Evolutionary conservation across 805 yeast genomes (phyloP).

Genomic region (Metschnikowia amazonensis): DNA sequence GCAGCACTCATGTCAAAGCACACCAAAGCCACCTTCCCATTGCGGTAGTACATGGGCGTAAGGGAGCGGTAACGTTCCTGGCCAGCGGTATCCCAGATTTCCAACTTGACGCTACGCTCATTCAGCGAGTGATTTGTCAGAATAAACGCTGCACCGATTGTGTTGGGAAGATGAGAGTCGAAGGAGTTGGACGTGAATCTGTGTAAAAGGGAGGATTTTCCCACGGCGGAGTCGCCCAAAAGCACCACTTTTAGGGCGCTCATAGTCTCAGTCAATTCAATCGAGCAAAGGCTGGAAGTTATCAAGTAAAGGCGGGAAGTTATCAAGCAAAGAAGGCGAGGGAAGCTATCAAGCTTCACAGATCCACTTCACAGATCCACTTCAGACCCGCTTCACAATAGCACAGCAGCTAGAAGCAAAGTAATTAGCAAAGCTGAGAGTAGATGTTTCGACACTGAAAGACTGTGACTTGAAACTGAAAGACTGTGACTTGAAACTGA

Average conservation of each 20-base stretch:
- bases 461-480: too few species aligned
- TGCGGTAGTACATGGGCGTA: slow-evolving; percentile 46
- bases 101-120: slow-evolving; percentile 51
- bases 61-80: slow-evolving; percentile 49
- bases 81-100: slow-evolving; percentile 96
- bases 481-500: too few species aligned
- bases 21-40: slow-evolving; percentile 61
- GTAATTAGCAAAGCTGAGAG: too few species aligned
- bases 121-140: slow-evolving; percentile 55
- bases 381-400: too few species aligned
- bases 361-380: too few species aligned
- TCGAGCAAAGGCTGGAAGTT: too few species aligned
- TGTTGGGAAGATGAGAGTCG: slow-evolving; percentile 78
- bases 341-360: too few species aligned
- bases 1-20: slow-evolving; percentile 74
- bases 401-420: too few species aligned
- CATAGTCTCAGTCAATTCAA: too few species aligned
- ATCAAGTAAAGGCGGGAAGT: too few species aligned
- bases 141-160: slow-evolving; percentile 98
- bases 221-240: slow-evolving; percentile 55
- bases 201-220: slow-evolving; percentile 73
- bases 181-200: slow-evolving; percentile 71
- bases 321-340: too few species aligned
- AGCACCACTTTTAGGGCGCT: slow-evolving; percentile 33
- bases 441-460: too few species aligned